These are phyloP conservation scores for Ophiocordyceps unilateralis DNA, from an alignment of 2,329 filamentous ascomycete genomes.

Conservation along the genomic window DNA sequence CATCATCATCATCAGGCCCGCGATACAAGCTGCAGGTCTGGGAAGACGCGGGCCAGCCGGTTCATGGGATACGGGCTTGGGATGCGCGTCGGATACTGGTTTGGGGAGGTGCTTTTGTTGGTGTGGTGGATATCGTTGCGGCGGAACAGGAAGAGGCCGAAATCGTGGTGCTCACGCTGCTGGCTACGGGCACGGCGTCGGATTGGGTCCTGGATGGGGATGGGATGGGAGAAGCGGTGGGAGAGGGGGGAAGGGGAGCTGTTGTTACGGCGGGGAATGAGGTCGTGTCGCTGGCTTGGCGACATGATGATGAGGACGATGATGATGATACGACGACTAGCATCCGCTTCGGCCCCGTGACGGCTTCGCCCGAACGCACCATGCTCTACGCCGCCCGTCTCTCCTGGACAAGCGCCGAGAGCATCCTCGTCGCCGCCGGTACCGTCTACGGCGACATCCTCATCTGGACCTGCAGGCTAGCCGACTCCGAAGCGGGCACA, in stretches of 20 bases:
- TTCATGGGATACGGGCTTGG: background rate
- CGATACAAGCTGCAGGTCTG: background rate
- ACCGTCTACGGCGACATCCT: slow-evolving; percentile 86
- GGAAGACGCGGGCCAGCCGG: background rate
- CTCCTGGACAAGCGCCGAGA: slow-evolving; percentile 36
- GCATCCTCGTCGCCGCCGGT: slow-evolving; percentile 64
- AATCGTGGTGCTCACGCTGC: background rate
- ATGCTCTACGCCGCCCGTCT: slow-evolving; percentile 78
- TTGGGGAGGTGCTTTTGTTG: background rate
- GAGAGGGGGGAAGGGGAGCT: slow-evolving; percentile 25
- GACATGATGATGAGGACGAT: slow-evolving; percentile 9
- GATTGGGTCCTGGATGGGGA: background rate
- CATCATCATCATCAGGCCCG: no score
- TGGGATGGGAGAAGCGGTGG: no score
- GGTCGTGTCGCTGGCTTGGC: slow-evolving; percentile 32
- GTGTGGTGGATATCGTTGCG: background rate
- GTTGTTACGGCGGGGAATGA: slow-evolving; percentile 82
- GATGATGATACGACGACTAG: slow-evolving; percentile 3
- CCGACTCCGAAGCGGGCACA: background rate
- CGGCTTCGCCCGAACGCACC: slow-evolving; percentile 52
- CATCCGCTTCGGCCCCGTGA: slow-evolving; percentile 25
- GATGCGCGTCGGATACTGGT: background rate
- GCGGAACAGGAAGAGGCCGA: background rate
- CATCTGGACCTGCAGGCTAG: slow-evolving; percentile 6
- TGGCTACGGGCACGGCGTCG: background rate